Percentiles rank a stretch among this genome's conserved stretches.
These are phyloP conservation scores for Trichoderma polysporum DNA, from an alignment of 2,329 filamentous ascomycete genomes.

Conservation along the genomic window DNA sequence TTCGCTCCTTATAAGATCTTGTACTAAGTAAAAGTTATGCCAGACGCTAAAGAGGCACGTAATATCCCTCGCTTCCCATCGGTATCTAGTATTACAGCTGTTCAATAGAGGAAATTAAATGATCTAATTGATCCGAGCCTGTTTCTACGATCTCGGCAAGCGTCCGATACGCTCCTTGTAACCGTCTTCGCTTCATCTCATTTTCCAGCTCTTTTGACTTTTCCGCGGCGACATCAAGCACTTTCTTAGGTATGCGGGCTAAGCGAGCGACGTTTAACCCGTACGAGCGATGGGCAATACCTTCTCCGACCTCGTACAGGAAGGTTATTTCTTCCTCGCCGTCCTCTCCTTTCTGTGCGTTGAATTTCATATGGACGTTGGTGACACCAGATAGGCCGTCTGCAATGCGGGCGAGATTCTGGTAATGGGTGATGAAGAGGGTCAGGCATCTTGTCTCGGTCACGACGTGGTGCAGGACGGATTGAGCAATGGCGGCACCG, in stretches of 20 bases:
- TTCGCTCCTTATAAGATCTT: not conserved
- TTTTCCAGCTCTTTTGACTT: conserved; percentile 82
- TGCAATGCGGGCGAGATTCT: conserved; percentile 72
- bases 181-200: conserved; percentile 61
- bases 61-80: not conserved
- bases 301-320: conserved; percentile 86
- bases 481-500: conserved; percentile 91
- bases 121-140: conserved; percentile 47
- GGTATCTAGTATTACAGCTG: conserved; percentile 48
- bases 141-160: conserved; percentile 43
- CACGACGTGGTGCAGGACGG: conserved; percentile 83
- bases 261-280: conserved; percentile 89
- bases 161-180: conserved; percentile 50
- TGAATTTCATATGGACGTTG: conserved; percentile 96
- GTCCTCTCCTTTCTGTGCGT: conserved; percentile 40
- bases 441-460: conserved; percentile 73
- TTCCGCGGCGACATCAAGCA: conserved; percentile 75
- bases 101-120: conserved; percentile 57
- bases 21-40: not conserved
- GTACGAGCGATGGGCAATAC: conserved; percentile 90
- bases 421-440: conserved; percentile 97
- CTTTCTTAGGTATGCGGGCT: conserved; percentile 72
- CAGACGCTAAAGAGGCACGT: not conserved
- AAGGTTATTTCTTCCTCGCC: conserved; percentile 84
- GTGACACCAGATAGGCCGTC: conserved; percentile 67